phyloP scores from a whole-genome alignment of 169 alveolate genomes.

The Prorocentrum cordatum region DNA sequence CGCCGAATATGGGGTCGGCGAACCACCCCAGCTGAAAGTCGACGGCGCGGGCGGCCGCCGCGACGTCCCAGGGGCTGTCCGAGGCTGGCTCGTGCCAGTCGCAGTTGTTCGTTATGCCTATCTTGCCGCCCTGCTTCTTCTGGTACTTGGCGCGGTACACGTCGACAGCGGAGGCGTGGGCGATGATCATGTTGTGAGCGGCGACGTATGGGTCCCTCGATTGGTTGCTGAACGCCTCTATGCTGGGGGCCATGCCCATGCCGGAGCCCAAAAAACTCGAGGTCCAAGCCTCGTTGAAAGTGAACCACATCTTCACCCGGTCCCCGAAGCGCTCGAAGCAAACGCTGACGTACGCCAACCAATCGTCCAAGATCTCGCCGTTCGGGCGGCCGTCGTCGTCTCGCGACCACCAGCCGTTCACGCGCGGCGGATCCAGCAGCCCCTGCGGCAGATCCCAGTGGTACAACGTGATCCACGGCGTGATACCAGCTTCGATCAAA shows the following conservation, averaged over 20 bases:
- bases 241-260: slow-evolving; percentile 30
- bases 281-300: slow-evolving; percentile 51
- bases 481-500: slow-evolving; percentile 39
- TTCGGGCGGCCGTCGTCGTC: slow-evolving; percentile 10
- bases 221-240: background rate
- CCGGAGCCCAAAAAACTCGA: slow-evolving; percentile 18
- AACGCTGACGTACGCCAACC: slow-evolving; percentile 39
- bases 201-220: slow-evolving; percentile 69
- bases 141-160: no score
- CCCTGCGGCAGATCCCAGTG: slow-evolving; percentile 74
- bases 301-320: slow-evolving; percentile 30
- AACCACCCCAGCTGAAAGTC: slow-evolving; percentile 71
- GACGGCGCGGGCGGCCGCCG: slow-evolving; percentile 10
- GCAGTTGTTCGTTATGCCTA: slow-evolving; percentile 69
- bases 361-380: background rate
- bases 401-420: slow-evolving; percentile 36
- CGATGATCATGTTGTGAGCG: slow-evolving; percentile 70
- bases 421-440: slow-evolving; percentile 29
- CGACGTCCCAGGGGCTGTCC: no score
- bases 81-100: slow-evolving; percentile 53
- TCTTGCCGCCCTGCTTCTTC: no score
- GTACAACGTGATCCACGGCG: slow-evolving; percentile 73
- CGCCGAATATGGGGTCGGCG: slow-evolving; percentile 71
- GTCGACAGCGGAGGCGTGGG: slow-evolving; percentile 74
- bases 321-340: slow-evolving; percentile 40